Evolutionary conservation across 148 eudicot genomes (phyloP).

Genomic region (Rhododendron mucronatum): DNA sequence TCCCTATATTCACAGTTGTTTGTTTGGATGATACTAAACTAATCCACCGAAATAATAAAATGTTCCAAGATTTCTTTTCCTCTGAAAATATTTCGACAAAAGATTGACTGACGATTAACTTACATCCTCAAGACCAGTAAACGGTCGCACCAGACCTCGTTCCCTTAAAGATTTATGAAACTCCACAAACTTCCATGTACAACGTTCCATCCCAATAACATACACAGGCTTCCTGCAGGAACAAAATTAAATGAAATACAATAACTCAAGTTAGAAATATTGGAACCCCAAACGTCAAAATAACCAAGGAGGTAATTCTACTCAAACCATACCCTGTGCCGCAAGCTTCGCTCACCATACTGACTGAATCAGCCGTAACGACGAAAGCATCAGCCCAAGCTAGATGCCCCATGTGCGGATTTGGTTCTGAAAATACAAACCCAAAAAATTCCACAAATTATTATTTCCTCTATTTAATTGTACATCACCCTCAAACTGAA

Average conservation of each 20-base stretch:
- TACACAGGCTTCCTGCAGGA: slow-evolving; percentile 88
- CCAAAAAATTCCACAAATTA: background rate
- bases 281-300: background rate
- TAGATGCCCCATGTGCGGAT: slow-evolving; percentile 95
- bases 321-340: slow-evolving; percentile 80
- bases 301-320: background rate
- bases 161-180: slow-evolving; percentile 76
- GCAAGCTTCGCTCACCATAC: slow-evolving; percentile 98
- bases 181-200: slow-evolving; percentile 85
- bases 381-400: slow-evolving; percentile 98
- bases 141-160: slow-evolving; percentile 82
- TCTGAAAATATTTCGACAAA: background rate
- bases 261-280: background rate
- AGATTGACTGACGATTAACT: slow-evolving; percentile 24
- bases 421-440: slow-evolving; percentile 53
- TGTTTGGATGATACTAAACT: background rate
- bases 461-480: background rate
- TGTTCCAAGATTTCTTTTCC: background rate
- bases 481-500: background rate
- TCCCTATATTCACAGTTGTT: background rate
- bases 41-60: background rate
- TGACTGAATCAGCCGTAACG: slow-evolving; percentile 90
- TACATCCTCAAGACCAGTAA: slow-evolving; percentile 97
- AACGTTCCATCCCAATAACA: slow-evolving; percentile 85
- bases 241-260: background rate